phyloP scores from a whole-genome alignment of 2,329 filamentous ascomycete species.

The Aspergillus bombycis region DNA sequence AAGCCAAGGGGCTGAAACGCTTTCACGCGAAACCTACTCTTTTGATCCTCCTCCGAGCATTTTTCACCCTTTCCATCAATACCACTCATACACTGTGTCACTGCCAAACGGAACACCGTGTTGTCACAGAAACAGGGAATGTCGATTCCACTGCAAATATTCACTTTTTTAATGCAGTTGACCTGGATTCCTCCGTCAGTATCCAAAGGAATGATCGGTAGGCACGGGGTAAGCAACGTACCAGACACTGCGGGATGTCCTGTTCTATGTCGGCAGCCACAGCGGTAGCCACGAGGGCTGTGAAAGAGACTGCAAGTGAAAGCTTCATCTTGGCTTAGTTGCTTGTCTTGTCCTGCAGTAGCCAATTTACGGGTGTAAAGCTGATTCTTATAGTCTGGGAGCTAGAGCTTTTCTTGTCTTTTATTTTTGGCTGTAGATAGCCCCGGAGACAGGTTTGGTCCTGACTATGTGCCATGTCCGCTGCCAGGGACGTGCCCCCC shows the following conservation, averaged over 20 bases:
- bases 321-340: not conserved
- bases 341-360: not conserved
- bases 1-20: not conserved
- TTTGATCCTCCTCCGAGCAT: not conserved
- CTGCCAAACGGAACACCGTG: not conserved
- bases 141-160: not conserved
- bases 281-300: not conserved
- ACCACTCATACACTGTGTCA: not conserved
- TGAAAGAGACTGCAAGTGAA: not conserved
- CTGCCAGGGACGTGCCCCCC: not conserved
- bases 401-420: not conserved
- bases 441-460: not conserved
- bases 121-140: not conserved
- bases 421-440: not conserved
- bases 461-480: not conserved
- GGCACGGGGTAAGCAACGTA: not conserved
- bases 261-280: not conserved
- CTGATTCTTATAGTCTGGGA: not conserved
- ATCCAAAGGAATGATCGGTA: too few relatives aligned
- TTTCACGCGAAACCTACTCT: not conserved
- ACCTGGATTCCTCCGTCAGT: not conserved
- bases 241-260: not conserved
- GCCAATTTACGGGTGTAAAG: not conserved
- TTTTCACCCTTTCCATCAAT: not conserved
- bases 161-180: not conserved